Evolutionary conservation across 306 rosid species (phyloP).

Genomic region (Oemleria cerasiformis): DNA sequence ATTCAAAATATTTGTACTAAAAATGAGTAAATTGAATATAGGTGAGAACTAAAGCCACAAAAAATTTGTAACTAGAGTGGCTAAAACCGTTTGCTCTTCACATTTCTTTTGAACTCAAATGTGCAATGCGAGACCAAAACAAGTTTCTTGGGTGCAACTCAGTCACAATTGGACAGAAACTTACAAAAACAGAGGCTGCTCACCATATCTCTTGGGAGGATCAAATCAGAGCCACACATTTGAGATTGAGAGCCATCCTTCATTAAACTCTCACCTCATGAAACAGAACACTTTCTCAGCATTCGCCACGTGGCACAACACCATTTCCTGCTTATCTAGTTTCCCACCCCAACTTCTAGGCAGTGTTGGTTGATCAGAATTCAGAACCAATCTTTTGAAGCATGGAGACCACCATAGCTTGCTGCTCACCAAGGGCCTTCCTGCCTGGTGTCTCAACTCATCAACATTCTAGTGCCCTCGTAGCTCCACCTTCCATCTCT

Average conservation of each 20-base stretch:
- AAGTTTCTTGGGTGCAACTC: no score
- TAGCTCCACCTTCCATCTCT: slow-evolving; percentile 53
- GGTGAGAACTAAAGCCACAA: no score
- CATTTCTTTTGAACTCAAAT: no score
- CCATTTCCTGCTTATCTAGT: slow-evolving; percentile 55
- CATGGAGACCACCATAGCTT: slow-evolving; percentile 79
- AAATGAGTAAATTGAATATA: no score
- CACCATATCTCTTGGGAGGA: slow-evolving; percentile 52
- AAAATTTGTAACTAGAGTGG: no score
- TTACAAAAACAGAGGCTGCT: slow-evolving; percentile 24
- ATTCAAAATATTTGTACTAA: no score
- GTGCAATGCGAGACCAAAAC: no score
- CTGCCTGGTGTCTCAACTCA: slow-evolving; percentile 53
- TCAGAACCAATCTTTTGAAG: slow-evolving; percentile 5
- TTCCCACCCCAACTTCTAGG: slow-evolving; percentile 21
- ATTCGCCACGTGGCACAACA: slow-evolving; percentile 45
- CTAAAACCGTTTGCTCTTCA: no score
- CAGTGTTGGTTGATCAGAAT: neutral
- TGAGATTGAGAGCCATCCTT: slow-evolving; percentile 36
- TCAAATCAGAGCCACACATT: slow-evolving; percentile 61
- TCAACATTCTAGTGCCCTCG: slow-evolving; percentile 40
- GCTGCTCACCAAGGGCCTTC: slow-evolving; percentile 58
- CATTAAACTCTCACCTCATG: slow-evolving; percentile 30
- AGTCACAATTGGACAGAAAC: slow-evolving; percentile 14
- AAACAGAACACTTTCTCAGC: slow-evolving; percentile 22